phyloP scores from a whole-genome alignment of 2,329 filamentous ascomycete species.

The Trichoderma oligosporum region DNA sequence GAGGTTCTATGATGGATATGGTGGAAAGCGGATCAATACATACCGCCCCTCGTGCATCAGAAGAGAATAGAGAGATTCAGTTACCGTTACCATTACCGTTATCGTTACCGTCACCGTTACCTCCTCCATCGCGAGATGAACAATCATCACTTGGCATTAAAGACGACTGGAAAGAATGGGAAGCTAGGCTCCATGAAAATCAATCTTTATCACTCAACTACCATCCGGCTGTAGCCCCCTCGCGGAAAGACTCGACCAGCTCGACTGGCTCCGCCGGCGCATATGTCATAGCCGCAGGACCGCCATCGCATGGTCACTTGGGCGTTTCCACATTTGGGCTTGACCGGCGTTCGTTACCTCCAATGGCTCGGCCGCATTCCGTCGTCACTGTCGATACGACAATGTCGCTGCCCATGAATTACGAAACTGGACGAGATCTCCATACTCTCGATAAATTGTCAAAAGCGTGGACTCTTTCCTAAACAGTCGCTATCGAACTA shows the following conservation, averaged over 20 bases:
- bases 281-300: neutral
- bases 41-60: neutral
- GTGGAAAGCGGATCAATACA: neutral
- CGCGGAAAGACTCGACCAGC: neutral
- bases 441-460: neutral
- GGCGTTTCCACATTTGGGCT: neutral
- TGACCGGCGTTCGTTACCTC: neutral
- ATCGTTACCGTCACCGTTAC: neutral
- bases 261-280: neutral
- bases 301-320: neutral
- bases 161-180: conserved; percentile 40
- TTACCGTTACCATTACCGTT: neutral
- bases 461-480: neutral
- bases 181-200: conserved; percentile 34
- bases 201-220: conserved; percentile 27
- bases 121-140: conserved; percentile 9
- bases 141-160: conserved; percentile 23
- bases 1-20: conserved; percentile 4
- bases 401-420: neutral
- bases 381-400: neutral
- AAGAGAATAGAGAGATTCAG: neutral
- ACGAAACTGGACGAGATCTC: neutral
- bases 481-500: neutral
- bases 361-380: conserved; percentile 4
- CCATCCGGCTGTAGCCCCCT: conserved; percentile 26